Evolutionary conservation across 768 basidiomycete genomes (phyloP).

Genomic region (Suillus tomentosus): DNA sequence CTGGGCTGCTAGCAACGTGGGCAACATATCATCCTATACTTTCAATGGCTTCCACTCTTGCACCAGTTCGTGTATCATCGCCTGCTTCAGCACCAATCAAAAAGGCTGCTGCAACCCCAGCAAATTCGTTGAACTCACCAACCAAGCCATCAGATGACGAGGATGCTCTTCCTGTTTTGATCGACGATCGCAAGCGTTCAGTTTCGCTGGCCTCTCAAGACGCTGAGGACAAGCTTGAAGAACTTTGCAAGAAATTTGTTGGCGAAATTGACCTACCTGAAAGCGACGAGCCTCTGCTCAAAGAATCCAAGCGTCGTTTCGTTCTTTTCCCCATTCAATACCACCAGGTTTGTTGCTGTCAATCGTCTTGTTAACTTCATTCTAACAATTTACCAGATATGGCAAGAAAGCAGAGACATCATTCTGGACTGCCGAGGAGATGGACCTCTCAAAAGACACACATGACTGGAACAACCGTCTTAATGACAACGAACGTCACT

Average conservation of each 20-base stretch:
- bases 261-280: slow-evolving; percentile 66
- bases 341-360: slow-evolving; percentile 61
- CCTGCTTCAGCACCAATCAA: slow-evolving; percentile 49
- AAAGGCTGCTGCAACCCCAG: slow-evolving; percentile 47
- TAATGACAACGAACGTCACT: slow-evolving; percentile 81
- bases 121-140: slow-evolving; percentile 44
- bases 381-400: slow-evolving; percentile 58
- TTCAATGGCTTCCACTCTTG: slow-evolving; percentile 26
- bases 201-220: slow-evolving; percentile 29
- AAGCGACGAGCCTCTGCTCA: slow-evolving; percentile 76
- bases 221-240: slow-evolving; percentile 39
- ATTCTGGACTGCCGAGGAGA: slow-evolving; percentile 93
- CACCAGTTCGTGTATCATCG: slow-evolving; percentile 24
- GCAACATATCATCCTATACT: slow-evolving; percentile 10
- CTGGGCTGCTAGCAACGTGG: too few species aligned
- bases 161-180: slow-evolving; percentile 10
- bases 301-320: slow-evolving; percentile 72
- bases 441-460: slow-evolving; percentile 85
- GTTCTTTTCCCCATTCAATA: slow-evolving; percentile 92
- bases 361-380: background rate
- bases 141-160: slow-evolving; percentile 23
- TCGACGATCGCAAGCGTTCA: slow-evolving; percentile 37
- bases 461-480: slow-evolving; percentile 85
- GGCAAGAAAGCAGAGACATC: slow-evolving; percentile 94
- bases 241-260: slow-evolving; percentile 53